Evolutionary conservation across 1,284 basidiomycete species (phyloP).

Genomic region (Ganoderma boninense): DNA sequence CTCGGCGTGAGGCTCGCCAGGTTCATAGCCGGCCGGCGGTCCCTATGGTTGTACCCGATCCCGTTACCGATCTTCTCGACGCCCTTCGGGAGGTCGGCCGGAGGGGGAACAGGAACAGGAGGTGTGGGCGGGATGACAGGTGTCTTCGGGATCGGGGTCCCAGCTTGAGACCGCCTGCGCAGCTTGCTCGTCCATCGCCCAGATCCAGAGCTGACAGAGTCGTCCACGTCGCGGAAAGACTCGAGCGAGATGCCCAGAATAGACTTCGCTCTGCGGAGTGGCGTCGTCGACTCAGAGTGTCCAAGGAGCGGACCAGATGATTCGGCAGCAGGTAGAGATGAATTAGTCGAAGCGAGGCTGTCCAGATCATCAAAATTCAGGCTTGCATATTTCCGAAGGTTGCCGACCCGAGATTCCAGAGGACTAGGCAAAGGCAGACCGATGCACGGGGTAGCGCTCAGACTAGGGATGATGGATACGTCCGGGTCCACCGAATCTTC

Average conservation of each 20-base stretch:
- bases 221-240: constrained; percentile 40
- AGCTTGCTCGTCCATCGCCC: constrained; percentile 48
- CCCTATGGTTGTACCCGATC: constrained; percentile 57
- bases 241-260: constrained; percentile 35
- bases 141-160: constrained; percentile 15
- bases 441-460: constrained; percentile 20
- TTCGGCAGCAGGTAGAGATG: constrained; percentile 15
- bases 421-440: constrained; percentile 17
- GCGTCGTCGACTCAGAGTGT: constrained; percentile 14
- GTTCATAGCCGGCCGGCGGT: constrained; percentile 29
- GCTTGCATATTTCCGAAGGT: constrained; percentile 42
- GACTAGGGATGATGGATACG: constrained; percentile 21
- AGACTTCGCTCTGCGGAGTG: constrained; percentile 30
- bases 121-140: constrained; percentile 7
- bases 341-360: constrained; percentile 38
- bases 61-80: constrained; percentile 61
- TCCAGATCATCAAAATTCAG: constrained; percentile 44
- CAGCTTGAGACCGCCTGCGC: constrained; percentile 44
- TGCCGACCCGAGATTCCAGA: constrained; percentile 25
- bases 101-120: constrained; percentile 10
- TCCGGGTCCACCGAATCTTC: constrained; percentile 3
- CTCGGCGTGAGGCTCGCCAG: constrained; percentile 35
- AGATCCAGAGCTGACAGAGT: constrained; percentile 19
- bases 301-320: constrained; percentile 15
- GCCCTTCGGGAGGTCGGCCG: constrained; percentile 51